Percentiles rank a stretch among this genome's conserved stretches.
These are phyloP conservation scores for Boletus eberwhitei DNA, from an alignment of 768 basidiomycete genomes.

Conservation along the genomic window DNA sequence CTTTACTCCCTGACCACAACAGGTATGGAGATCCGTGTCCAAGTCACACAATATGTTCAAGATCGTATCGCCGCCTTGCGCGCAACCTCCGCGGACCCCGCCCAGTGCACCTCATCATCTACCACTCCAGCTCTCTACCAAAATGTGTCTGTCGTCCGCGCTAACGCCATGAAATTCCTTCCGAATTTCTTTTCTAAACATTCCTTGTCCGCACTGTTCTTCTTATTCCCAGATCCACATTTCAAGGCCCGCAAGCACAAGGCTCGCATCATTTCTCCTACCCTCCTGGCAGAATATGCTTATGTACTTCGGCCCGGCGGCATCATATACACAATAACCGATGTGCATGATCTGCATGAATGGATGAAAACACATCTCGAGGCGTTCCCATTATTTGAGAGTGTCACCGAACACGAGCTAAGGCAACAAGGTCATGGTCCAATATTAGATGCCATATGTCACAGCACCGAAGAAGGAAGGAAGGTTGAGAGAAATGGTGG, in stretches of 20 bases:
- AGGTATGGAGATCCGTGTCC: conserved; percentile 97
- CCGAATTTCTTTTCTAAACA: conserved; percentile 93
- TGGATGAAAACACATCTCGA: conserved; percentile 96
- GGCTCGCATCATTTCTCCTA: conserved; percentile 96
- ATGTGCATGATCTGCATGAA: conserved; percentile 87
- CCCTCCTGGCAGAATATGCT: conserved; percentile 96
- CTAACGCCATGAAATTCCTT: conserved; percentile 98
- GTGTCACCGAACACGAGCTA: conserved; percentile 70
- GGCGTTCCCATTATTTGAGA: conserved; percentile 83
- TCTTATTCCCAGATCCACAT: conserved; percentile 98
- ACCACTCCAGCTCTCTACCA: conserved; percentile 53
- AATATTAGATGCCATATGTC: conserved; percentile 79
- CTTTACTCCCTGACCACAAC: neutral
- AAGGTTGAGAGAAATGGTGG: conserved; percentile 93
- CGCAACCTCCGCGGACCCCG: conserved; percentile 41
- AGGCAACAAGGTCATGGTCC: conserved; percentile 72
- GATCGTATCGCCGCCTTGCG: conserved; percentile 94
- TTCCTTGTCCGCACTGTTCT: conserved; percentile 91
- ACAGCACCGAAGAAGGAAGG: conserved; percentile 91
- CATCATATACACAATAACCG: conserved; percentile 96
- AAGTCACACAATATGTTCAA: conserved; percentile 93
- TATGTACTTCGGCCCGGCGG: conserved; percentile 92
- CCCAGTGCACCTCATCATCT: conserved; percentile 20
- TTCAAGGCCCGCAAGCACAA: conserved; percentile 99
- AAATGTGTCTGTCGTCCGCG: conserved; percentile 91